phyloP scores from a whole-genome alignment of 495 filamentous ascomycete species.

The Penicillium herquei region DNA sequence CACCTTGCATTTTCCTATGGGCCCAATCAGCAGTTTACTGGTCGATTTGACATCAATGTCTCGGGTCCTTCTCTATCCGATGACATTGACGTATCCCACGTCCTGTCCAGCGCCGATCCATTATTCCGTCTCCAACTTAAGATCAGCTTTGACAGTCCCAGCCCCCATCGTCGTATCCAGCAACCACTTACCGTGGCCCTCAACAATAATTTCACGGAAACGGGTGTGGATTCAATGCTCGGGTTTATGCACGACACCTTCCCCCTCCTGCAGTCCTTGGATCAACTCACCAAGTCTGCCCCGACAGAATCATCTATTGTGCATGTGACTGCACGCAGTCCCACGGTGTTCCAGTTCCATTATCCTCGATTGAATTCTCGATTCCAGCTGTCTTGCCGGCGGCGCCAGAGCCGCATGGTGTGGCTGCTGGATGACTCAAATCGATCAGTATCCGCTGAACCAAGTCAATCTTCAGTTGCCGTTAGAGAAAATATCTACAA shows the following conservation, averaged over 20 bases:
- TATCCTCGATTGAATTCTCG: conserved; percentile 37
- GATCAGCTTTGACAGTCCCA: conserved; percentile 56
- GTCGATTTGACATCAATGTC: conserved; percentile 31
- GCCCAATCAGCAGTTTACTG: conserved; percentile 24
- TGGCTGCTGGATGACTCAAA: conserved; percentile 45
- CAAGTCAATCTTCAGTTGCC: conserved; percentile 14
- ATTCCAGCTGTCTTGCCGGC: conserved; percentile 35
- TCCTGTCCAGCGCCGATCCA: conserved; percentile 23
- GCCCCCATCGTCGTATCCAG: conserved; percentile 73
- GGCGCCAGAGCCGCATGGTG: conserved; percentile 29
- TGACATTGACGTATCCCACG: conserved; percentile 22
- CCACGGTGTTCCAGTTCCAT: conserved; percentile 43
- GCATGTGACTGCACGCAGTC: conserved; percentile 41
- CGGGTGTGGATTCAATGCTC: conserved; percentile 55
- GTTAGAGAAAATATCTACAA: conserved; percentile 38
- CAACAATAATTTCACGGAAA: conserved; percentile 48
- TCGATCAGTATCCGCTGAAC: conserved; percentile 10
- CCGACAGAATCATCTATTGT: conserved; percentile 26
- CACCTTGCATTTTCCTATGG: conserved; percentile 40
- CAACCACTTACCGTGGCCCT: conserved; percentile 61
- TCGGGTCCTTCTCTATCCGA: conserved; percentile 14
- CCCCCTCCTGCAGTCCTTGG: conserved; percentile 65
- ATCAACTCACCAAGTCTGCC: conserved; percentile 33
- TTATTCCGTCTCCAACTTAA: conserved; percentile 32
- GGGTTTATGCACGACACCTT: conserved; percentile 60